Percentiles rank a stretch among this genome's conserved stretches.
Evolutionary conservation across 2,329 filamentous ascomycete genomes (phyloP).

Genomic region (Raffaelea deltoideospora): DNA sequence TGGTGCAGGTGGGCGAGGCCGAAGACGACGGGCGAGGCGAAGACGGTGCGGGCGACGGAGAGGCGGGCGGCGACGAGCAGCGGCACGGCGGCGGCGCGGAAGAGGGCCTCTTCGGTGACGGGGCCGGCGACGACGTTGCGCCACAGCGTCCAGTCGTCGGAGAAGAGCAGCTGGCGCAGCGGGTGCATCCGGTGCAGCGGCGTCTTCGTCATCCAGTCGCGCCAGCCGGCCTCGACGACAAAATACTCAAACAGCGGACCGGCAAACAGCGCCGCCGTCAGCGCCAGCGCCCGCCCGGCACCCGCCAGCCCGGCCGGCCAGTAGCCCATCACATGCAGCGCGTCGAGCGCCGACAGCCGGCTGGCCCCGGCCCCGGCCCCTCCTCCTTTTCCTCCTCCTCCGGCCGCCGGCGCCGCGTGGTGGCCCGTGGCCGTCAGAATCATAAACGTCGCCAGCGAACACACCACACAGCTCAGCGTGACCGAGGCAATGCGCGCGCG

Average conservation of each 20-base stretch:
- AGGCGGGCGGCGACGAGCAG: slow-evolving; percentile 60
- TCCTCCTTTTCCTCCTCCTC: too few relatives aligned
- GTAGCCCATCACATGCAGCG: slow-evolving; percentile 59
- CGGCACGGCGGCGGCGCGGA: slow-evolving; percentile 74
- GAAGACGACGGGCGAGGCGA: slow-evolving; percentile 77
- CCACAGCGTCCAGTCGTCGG: slow-evolving; percentile 68
- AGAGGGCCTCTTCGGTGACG: slow-evolving; percentile 84
- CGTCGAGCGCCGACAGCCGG: slow-evolving; percentile 17
- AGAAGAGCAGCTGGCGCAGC: slow-evolving; percentile 47
- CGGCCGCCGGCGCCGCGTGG: slow-evolving; percentile 23
- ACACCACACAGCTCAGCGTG: slow-evolving; percentile 55
- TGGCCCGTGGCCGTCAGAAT: slow-evolving; percentile 43
- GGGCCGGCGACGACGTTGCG: slow-evolving; percentile 80
- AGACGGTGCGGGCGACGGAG: slow-evolving; percentile 46
- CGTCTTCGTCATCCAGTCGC: slow-evolving; percentile 37
- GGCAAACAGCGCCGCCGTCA: slow-evolving; percentile 67
- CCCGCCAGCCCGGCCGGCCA: slow-evolving; percentile 61
- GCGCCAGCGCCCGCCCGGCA: slow-evolving; percentile 43
- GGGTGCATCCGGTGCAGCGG: too few relatives aligned
- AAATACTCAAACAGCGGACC: slow-evolving; percentile 73
- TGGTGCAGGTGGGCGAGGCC: slow-evolving; percentile 90
- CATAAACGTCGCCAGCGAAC: slow-evolving; percentile 50
- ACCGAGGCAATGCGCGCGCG: slow-evolving; percentile 72
- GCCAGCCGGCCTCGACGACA: slow-evolving; percentile 57
- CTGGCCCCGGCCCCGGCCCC: too few relatives aligned